These are phyloP conservation scores for Nigrograna mackinnonii DNA, from an alignment of 2,329 filamentous ascomycete species.

Conservation along the genomic window DNA sequence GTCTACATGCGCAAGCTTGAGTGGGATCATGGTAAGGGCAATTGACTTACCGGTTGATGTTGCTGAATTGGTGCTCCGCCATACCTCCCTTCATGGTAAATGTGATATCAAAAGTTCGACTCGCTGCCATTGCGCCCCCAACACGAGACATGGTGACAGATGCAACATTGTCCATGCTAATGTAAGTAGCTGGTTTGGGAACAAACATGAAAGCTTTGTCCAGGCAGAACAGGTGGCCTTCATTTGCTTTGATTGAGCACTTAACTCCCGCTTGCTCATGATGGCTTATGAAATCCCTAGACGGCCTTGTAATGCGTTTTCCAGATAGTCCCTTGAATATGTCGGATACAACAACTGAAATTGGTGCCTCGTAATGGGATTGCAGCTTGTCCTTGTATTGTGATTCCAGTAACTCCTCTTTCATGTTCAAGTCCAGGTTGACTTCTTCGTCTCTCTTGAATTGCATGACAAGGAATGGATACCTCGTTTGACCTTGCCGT, in stretches of 20 bases:
- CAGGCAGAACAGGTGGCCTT: constrained; percentile 94
- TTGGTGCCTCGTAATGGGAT: constrained; percentile 82
- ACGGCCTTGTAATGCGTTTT: constrained; percentile 93
- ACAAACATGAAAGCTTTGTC: constrained; percentile 99
- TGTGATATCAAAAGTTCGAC: constrained; percentile 96
- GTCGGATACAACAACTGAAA: constrained; percentile 91
- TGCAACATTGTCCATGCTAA: constrained; percentile 89
- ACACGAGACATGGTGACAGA: constrained; percentile 95
- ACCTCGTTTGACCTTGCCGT: constrained; percentile 94
- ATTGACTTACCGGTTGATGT: constrained; percentile 78
- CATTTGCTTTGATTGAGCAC: constrained; percentile 99
- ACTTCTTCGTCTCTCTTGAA: constrained; percentile 98
- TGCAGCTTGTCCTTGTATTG: constrained; percentile 91
- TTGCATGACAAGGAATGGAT: constrained; percentile 99
- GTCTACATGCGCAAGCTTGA: too few species aligned
- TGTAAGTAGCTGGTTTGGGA: constrained; percentile 96
- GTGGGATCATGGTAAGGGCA: background rate
- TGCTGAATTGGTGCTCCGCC: constrained; percentile 94
- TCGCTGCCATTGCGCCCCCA: constrained; percentile 87
- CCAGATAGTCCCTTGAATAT: constrained; percentile 93
- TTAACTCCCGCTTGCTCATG: constrained; percentile 95
- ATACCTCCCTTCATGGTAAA: constrained; percentile 86
- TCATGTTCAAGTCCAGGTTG: constrained; percentile 93
- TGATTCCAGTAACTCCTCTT: constrained; percentile 80
- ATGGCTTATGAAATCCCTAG: constrained; percentile 92